Evolutionary conservation across 352 stramenopile genomes (phyloP).

Genomic region (Phytophthora sp.): DNA sequence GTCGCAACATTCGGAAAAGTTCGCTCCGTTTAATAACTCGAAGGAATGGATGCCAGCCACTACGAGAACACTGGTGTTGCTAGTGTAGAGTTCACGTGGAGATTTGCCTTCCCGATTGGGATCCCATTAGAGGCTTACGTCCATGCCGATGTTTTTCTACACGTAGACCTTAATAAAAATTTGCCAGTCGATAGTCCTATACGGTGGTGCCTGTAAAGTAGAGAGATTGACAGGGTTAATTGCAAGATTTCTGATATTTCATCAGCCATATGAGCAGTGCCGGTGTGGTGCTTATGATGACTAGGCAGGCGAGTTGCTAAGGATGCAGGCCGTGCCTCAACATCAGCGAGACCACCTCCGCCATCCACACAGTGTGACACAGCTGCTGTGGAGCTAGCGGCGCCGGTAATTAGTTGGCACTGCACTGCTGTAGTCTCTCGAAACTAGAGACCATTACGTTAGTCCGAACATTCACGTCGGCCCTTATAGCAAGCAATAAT

Average conservation of each 20-base stretch:
- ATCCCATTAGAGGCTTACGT: conserved; percentile 7
- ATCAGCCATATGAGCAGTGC: conserved; percentile 12
- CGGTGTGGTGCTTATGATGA: background rate
- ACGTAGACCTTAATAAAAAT: conserved; percentile 2
- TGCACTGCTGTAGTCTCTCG: no score
- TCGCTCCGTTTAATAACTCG: no score
- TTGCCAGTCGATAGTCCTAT: background rate
- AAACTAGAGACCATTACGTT: no score
- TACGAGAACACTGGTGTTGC: no score
- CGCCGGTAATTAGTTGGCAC: background rate
- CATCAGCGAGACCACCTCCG: conserved; percentile 1
- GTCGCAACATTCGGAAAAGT: no score
- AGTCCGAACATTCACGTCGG: background rate
- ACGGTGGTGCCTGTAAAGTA: background rate
- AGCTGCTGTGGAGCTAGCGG: background rate
- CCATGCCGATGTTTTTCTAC: no score
- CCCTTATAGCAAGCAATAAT: no score
- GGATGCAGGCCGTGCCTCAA: background rate
- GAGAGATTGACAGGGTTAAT: background rate
- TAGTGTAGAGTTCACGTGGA: conserved; percentile 20
- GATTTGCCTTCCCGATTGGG: conserved; percentile 1
- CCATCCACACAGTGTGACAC: conserved; percentile 9
- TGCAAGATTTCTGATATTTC: background rate
- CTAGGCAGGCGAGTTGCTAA: background rate
- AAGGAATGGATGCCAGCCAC: no score